Percentiles rank a stretch among this genome's conserved stretches.
These are phyloP conservation scores for Solanum bukasovii DNA, from an alignment of 257 asterid species.

Conservation along the genomic window DNA sequence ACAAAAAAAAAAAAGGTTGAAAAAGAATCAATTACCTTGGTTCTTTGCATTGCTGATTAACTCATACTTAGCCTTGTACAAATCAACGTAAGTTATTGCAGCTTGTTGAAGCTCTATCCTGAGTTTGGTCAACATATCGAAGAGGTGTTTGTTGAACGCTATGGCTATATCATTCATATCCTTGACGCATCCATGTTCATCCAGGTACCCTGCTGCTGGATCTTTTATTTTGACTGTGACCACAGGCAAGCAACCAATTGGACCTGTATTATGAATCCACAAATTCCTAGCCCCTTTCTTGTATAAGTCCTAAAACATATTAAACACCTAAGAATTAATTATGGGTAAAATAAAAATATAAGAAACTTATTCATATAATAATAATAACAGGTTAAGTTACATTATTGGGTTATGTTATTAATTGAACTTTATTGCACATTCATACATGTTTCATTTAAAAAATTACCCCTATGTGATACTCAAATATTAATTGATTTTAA, in stretches of 20 bases:
- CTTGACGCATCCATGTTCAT: constrained; percentile 30
- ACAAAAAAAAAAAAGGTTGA: neutral
- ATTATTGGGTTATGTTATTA: too few species aligned
- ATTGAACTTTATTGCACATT: neutral
- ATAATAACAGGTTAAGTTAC: neutral
- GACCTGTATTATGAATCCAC: constrained; percentile 54
- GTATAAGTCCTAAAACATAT: constrained; percentile 20
- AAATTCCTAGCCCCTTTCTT: constrained; percentile 34
- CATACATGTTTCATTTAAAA: too few species aligned
- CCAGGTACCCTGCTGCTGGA: constrained; percentile 14
- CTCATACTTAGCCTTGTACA: constrained; percentile 30
- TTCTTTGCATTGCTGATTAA: constrained; percentile 26
- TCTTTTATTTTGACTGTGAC: constrained; percentile 4
- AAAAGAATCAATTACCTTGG: constrained; percentile 14
- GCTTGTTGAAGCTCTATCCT: constrained; percentile 27
- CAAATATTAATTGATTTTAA: neutral
- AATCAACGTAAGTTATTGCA: constrained; percentile 29
- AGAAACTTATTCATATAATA: neutral
- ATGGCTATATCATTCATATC: constrained; percentile 21
- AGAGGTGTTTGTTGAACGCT: constrained; percentile 34
- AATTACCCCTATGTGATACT: neutral
- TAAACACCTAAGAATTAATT: neutral
- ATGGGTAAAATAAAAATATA: too few species aligned
- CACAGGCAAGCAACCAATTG: constrained; percentile 41
- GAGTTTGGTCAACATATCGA: constrained; percentile 11